These are phyloP conservation scores for Cryoendolithus antarcticus DNA, from an alignment of 2,329 filamentous ascomycete species.

Conservation along the genomic window DNA sequence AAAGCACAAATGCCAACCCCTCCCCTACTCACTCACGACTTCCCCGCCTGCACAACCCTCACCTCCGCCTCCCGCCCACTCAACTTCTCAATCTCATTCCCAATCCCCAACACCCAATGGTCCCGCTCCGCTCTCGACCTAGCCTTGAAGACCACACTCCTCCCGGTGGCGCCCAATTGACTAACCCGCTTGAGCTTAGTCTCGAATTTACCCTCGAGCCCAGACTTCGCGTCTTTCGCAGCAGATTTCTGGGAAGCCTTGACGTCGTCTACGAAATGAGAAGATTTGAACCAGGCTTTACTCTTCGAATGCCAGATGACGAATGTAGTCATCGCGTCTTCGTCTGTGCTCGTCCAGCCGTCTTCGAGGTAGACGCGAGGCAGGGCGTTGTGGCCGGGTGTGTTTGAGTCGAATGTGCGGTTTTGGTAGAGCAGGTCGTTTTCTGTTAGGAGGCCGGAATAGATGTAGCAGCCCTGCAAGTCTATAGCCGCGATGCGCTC, in stretches of 20 bases:
- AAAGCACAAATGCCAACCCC: neutral
- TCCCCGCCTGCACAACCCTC: constrained; percentile 23
- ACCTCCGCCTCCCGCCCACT: constrained; percentile 42
- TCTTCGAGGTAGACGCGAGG: constrained; percentile 50
- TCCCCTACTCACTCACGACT: neutral
- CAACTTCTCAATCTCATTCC: constrained; percentile 52
- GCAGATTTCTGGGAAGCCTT: constrained; percentile 8
- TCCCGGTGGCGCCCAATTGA: constrained; percentile 46
- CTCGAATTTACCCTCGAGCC: constrained; percentile 23
- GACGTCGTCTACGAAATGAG: constrained; percentile 20
- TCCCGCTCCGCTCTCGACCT: constrained; percentile 53
- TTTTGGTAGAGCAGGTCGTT: constrained; percentile 52
- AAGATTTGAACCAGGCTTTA: constrained; percentile 42
- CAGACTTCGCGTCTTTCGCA: constrained; percentile 4
- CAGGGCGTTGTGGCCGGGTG: constrained; percentile 46
- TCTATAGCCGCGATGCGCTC: constrained; percentile 47
- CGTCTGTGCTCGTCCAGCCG: constrained; percentile 49
- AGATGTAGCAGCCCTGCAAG: constrained; percentile 52
- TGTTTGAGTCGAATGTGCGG: constrained; percentile 50
- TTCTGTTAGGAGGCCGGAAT: constrained; percentile 51
- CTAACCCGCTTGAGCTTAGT: constrained; percentile 46
- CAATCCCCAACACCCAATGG: constrained; percentile 54
- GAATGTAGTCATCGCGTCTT: constrained; percentile 55
- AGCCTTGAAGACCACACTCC: constrained; percentile 54
- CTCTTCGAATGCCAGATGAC: constrained; percentile 51